Percentiles rank a stretch among this genome's conserved stretches.
Evolutionary conservation across 305 asterid species (phyloP).

Genomic region (Solanum hybrid): DNA sequence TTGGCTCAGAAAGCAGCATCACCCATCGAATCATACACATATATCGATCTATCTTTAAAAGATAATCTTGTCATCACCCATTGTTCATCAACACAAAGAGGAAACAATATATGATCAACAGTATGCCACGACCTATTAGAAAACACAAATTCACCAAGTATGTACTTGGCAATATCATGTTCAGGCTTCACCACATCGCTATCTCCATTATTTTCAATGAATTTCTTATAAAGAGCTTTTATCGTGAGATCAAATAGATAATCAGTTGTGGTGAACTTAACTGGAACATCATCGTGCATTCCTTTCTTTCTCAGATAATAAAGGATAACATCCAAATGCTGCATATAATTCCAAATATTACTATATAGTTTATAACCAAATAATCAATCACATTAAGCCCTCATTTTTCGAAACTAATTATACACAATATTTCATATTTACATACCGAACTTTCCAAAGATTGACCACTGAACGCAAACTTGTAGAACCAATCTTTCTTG

Average conservation of each 20-base stretch:
- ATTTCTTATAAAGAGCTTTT: background rate
- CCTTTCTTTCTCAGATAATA: background rate
- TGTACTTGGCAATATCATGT: too few relatives aligned
- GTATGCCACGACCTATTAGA: background rate
- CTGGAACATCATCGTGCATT: background rate
- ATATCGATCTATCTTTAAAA: background rate
- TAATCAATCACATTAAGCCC: too few relatives aligned
- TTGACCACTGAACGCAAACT: background rate
- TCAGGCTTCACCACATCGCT: too few relatives aligned
- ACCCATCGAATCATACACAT: background rate
- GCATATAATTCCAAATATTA: background rate
- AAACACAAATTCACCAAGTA: background rate
- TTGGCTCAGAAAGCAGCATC: background rate
- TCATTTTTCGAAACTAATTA: too few relatives aligned
- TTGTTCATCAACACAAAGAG: background rate
- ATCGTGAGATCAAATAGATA: background rate
- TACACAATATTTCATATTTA: background rate
- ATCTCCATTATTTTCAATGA: background rate
- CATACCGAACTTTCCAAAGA: background rate
- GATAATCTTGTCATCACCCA: background rate
- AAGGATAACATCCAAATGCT: background rate
- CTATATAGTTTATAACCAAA: too few relatives aligned
- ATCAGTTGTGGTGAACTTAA: background rate
- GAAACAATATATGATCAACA: background rate
- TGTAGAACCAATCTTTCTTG: background rate